Evolutionary conservation across 2,329 filamentous ascomycete species (phyloP), one percentile per base, ranked within the genome.

Genomic region (Zymoseptoria ardabiliae): DNA sequence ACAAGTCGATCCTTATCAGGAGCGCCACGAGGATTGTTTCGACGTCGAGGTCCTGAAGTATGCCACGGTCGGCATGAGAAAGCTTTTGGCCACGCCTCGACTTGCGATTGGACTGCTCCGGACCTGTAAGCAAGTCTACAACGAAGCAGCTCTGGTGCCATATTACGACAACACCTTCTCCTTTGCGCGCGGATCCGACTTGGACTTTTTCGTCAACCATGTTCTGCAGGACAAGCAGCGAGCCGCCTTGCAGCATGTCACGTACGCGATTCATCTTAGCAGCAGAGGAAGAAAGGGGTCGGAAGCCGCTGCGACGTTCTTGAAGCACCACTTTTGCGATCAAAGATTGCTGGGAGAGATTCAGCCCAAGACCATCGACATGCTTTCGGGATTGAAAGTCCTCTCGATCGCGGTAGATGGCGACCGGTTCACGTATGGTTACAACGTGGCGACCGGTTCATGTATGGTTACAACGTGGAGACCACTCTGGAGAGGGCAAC

Each of bases 71-170:
- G 22, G 4, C 20, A 41, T 54, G 30, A 49, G n/a, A 13, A 55
- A 52, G 19, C 11, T 45, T n/a, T 6, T 19, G 19, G 17, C 28
- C 17, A 45, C 35, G 41, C 20, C 20, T n/a, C 30, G 11, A 23
- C 50, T 58, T 4, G n/a, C 8, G 25, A 10, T 61, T 8, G 35
- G 35, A 10, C 19, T 62, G 19, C 55, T 60, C 13, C 51, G 55
- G 50, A 57, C 52, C n/a, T 60, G 59, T 35, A 49, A 41, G 21
- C 54, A 58, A 21, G 51, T 60, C 28, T 57, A 62, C 60, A 17
- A 58, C 25, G 60, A 62, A 50, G 60, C 60, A 11, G 41, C 30
- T 1, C 51, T 62, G 3, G 22, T 62, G 20, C 58, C 55, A n/a
- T 62, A 60, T 50, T 41, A 28, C n/a, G 22, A 49, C 20, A 53